These are phyloP conservation scores for Acacia pycnantha DNA, from an alignment of 331 rosid species.

Conservation along the genomic window DNA sequence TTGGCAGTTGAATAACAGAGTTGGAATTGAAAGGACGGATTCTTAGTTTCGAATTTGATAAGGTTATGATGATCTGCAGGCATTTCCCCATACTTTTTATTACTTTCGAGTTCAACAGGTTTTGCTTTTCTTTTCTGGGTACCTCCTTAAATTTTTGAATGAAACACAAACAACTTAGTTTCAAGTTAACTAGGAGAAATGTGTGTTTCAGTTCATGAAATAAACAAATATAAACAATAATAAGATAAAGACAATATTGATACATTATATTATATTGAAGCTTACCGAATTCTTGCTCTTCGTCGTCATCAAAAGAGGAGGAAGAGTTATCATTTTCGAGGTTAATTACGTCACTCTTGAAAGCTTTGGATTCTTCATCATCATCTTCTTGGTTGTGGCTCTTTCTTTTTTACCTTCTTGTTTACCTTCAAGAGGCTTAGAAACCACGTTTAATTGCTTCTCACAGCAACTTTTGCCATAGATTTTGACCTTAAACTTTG, in stretches of 20 bases:
- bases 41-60: background rate
- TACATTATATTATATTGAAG: background rate
- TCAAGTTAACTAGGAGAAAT: too few relatives aligned
- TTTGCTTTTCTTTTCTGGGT: background rate
- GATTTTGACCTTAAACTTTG: background rate
- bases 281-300: background rate
- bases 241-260: too few relatives aligned
- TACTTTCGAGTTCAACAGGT: background rate
- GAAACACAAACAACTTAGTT: background rate
- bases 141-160: background rate
- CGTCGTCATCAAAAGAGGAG: background rate
- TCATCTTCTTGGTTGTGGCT: background rate
- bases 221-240: too few relatives aligned
- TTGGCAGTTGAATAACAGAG: background rate
- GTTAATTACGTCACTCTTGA: too few relatives aligned
- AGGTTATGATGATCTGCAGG: background rate
- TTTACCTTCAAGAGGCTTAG: background rate
- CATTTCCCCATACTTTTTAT: background rate
- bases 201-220: background rate
- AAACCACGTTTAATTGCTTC: background rate
- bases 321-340: background rate
- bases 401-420: background rate
- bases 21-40: background rate
- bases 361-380: background rate
- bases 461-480: background rate